A percentile compares a stretch with the other conserved stretches of the same genome.
phyloP scores from a whole-genome alignment of 441 rosid genomes.

The Bruguiera hainesii region DNA sequence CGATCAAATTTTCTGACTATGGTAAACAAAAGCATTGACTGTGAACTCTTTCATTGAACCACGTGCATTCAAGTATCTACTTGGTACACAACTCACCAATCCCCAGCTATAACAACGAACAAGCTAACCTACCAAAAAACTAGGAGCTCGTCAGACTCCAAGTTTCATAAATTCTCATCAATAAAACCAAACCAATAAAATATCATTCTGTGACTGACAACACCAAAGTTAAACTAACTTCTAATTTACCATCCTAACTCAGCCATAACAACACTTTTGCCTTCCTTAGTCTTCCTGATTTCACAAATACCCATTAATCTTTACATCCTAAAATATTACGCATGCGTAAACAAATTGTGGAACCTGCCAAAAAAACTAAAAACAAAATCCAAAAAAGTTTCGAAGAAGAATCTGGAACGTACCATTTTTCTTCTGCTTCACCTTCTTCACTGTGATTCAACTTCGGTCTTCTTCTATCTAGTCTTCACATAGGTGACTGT shows the following conservation, averaged over 20 bases:
- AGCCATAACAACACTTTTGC: too few relatives aligned
- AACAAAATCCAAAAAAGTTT: not conserved
- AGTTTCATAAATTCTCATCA: not conserved
- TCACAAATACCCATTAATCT: not conserved
- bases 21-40: not conserved
- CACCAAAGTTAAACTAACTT: too few relatives aligned
- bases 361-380: not conserved
- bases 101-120: not conserved
- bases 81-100: not conserved
- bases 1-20: not conserved
- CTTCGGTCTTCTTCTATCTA: not conserved
- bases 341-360: not conserved
- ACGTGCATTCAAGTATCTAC: not conserved
- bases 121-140: not conserved
- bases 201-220: not conserved
- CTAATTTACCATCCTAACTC: too few relatives aligned
- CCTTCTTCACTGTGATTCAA: not conserved
- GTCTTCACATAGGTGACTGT: not conserved
- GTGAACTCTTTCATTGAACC: not conserved
- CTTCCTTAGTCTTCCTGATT: not conserved
- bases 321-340: not conserved
- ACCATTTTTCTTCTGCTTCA: slow-evolving; percentile 23
- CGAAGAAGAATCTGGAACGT: slow-evolving; percentile 14
- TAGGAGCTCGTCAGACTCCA: not conserved
- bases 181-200: not conserved